Evolutionary conservation across 2,329 filamentous ascomycete genomes (phyloP), one percentile per base, ranked within the genome.

Genomic region (Neoscytalidium dimidiatum): DNA sequence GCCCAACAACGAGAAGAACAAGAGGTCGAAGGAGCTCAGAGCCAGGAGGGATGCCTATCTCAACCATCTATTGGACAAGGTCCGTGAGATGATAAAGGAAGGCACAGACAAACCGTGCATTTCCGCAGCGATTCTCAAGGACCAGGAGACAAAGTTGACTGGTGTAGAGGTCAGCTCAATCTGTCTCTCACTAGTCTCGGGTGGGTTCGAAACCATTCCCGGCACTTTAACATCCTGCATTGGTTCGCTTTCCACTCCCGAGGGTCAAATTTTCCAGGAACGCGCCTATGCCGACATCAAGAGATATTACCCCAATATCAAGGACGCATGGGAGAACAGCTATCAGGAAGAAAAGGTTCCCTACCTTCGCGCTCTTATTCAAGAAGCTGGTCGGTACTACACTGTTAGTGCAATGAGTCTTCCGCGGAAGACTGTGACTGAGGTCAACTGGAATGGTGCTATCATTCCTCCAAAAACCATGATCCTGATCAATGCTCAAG

Each of bases 51-150:
- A 85, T 64, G 77, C 76, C 3, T 85, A 85, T 62, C 72, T 85
- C 19, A 79, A 84, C 63, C 72, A 78, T 5, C 77, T 86, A 1
- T 73, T 85, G 5, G 76, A 83, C 63, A 82, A 83, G 66, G 82
- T 85, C 4, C 75, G 81, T 13, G 79, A 77, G 14, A 84, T 84
- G 82, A 84, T 85, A 65, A 74, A 78, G 53, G 75, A 80, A 5
- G 83, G 83, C 6, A 83, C 79, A 0, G 83, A 85, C 65, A 84
- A 84, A 69, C 83, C 83, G 0, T 85, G 84, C 67, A 85, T 86
- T 67, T 81, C 80, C 0, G 82, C 82, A 0, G 83, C 83, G 0
- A 84, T 85, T 33, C 73, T 85, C 9, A 85, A 85, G 67, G 83
- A 85, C 64, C 72, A 84, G 67, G 83, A 85, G 67, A 83, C 82